Percentiles rank a stretch among this genome's conserved stretches.
Conservation (phyloP, 208 protist genomes). For the Leishmania tarentolae region DNA sequence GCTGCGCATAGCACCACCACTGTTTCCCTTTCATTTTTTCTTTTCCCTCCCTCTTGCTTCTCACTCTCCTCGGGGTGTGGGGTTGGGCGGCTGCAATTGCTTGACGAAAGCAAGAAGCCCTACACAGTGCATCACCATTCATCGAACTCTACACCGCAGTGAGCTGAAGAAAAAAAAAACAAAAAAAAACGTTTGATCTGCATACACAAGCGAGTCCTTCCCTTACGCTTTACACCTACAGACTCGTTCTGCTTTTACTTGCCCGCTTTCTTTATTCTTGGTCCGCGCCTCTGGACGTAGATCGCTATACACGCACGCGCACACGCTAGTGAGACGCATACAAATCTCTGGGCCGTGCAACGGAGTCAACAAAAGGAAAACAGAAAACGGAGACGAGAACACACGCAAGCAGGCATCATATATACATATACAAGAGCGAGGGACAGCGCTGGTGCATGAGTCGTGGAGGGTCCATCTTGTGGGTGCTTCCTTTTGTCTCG, state of each 20-base stretch:
- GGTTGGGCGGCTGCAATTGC: background rate
- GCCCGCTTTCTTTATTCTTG: background rate
- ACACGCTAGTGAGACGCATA: background rate
- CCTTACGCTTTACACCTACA: background rate
- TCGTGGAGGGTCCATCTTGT: background rate
- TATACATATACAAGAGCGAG: background rate
- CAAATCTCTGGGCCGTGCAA: background rate
- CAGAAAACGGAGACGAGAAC: background rate
- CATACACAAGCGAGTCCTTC: background rate
- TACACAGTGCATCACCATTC: background rate
- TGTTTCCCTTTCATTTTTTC: background rate
- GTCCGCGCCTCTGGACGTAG: background rate
- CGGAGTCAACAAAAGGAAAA: background rate
- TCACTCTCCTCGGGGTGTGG: background rate
- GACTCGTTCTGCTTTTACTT: background rate
- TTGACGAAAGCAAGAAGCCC: background rate
- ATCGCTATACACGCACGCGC: background rate
- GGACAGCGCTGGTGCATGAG: background rate
- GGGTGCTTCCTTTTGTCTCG: background rate
- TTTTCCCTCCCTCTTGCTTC: background rate
- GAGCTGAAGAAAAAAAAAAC: background rate
- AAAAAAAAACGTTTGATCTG: background rate
- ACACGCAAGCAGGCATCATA: background rate
- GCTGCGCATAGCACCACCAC: background rate
- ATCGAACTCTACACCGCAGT: background rate